Conservation (phyloP, 208 protist species). For the Novymonas esmeraldas region DNA sequence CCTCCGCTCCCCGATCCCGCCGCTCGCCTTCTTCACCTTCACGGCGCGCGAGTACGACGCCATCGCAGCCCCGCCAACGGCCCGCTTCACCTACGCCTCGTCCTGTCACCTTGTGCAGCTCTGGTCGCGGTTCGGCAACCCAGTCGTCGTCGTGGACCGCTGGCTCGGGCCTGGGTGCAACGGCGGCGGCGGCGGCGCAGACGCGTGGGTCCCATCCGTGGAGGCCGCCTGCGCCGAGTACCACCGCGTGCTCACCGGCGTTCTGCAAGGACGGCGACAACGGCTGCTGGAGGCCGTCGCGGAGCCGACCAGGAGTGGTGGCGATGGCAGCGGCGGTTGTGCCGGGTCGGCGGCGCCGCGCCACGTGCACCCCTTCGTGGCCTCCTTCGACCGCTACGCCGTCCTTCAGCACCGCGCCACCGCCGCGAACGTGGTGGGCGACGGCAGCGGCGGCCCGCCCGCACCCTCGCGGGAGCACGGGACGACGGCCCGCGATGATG, state of each 20-base stretch:
- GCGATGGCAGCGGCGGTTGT: slow-evolving; percentile 1
- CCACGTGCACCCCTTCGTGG: slow-evolving; percentile 19
- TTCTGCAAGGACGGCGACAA: slow-evolving; percentile 31
- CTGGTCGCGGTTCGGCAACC: slow-evolving; percentile 70
- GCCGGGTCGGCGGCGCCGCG: background rate
- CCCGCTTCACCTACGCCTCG: slow-evolving; percentile 31
- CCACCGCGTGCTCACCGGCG: slow-evolving; percentile 25
- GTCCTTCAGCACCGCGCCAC: slow-evolving; percentile 8
- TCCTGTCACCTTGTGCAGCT: slow-evolving; percentile 50
- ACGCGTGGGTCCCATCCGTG: slow-evolving; percentile 22
- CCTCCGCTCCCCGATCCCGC: background rate
- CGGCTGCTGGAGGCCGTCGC: slow-evolving; percentile 10
- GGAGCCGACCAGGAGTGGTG: too few species aligned
- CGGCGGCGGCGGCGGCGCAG: background rate
- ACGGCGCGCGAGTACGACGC: slow-evolving; percentile 49
- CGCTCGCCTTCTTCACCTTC: slow-evolving; percentile 51
- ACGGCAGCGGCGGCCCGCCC: background rate
- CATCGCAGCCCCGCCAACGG: slow-evolving; percentile 17
- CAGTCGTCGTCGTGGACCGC: slow-evolving; percentile 56
- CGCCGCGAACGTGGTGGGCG: background rate
- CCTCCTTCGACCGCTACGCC: slow-evolving; percentile 34
- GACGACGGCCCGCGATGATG: background rate
- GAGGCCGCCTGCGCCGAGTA: slow-evolving; percentile 37
- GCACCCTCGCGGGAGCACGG: background rate
- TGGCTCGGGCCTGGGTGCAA: slow-evolving; percentile 26